Evolutionary conservation across 352 stramenopile species (phyloP).

Genomic region (Globisporangium recalcitrans): DNA sequence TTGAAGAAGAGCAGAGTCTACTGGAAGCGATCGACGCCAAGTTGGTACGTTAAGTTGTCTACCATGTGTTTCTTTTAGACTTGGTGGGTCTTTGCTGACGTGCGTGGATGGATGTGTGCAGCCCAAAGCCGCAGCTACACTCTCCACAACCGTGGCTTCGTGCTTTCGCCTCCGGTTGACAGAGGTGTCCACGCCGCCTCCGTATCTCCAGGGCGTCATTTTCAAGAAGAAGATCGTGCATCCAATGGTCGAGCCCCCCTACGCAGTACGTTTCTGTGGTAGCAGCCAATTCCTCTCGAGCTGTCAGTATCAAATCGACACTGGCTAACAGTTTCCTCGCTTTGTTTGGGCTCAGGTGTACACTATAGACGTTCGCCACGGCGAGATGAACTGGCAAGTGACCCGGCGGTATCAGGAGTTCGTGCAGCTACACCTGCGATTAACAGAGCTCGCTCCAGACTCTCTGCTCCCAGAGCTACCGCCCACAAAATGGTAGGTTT

Average conservation of each 20-base stretch:
- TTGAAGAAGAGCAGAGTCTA: constrained; percentile 26
- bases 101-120: background rate
- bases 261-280: constrained; percentile 21
- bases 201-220: constrained; percentile 22
- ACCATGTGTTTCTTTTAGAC: background rate
- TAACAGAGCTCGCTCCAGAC: constrained; percentile 13
- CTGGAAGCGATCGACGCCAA: constrained; percentile 23
- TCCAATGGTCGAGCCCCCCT: constrained; percentile 36
- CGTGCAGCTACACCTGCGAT: constrained; percentile 26
- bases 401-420: constrained; percentile 44
- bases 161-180: constrained; percentile 1
- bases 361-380: constrained; percentile 32
- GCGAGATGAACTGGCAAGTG: constrained; percentile 39
- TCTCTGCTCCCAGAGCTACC: constrained; percentile 28
- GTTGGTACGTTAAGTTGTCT: constrained; percentile 17
- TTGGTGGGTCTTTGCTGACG: background rate
- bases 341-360: constrained; percentile 28
- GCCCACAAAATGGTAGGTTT: constrained; percentile 31
- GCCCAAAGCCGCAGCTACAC: background rate
- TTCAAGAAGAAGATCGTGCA: constrained; percentile 30
- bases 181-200: background rate
- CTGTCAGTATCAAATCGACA: background rate
- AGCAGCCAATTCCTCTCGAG: too few species aligned
- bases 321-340: background rate
- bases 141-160: background rate